Conservation (phyloP, 371 early-diverging fungal genomes). For the Mortierella sp. region DNA sequence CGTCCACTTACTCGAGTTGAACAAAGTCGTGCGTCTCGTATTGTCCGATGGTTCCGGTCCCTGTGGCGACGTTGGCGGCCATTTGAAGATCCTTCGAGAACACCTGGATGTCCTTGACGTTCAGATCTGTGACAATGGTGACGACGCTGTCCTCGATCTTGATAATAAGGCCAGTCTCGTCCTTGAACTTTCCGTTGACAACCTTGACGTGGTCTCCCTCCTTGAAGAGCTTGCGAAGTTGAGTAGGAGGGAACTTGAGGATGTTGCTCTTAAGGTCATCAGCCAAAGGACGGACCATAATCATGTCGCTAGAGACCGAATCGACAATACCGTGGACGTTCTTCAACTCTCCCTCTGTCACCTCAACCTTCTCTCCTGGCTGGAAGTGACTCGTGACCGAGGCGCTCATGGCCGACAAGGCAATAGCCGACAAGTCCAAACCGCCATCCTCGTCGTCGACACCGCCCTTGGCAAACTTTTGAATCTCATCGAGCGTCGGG, state of each 20-base stretch:
- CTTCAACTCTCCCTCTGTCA: constrained; percentile 91
- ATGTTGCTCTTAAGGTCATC: constrained; percentile 66
- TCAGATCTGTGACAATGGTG: constrained; percentile 86
- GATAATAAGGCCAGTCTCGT: constrained; percentile 92
- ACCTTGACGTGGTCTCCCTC: constrained; percentile 96
- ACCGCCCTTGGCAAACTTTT: constrained; percentile 79
- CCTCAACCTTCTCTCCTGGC: constrained; percentile 92
- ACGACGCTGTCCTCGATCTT: constrained; percentile 82
- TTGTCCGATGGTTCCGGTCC: constrained; percentile 59
- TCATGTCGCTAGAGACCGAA: constrained; percentile 73
- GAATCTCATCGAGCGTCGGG: constrained; percentile 95
- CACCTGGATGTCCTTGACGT: constrained; percentile 82
- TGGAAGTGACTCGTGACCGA: constrained; percentile 70
- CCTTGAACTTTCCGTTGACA: constrained; percentile 89
- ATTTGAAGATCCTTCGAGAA: constrained; percentile 91
- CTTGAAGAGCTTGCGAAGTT: constrained; percentile 88
- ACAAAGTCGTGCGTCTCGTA: constrained; percentile 92
- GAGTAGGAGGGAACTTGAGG: constrained; percentile 61
- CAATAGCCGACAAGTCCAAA: constrained; percentile 62
- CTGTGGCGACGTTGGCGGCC: constrained; percentile 69
- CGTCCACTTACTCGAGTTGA: constrained; percentile 75
- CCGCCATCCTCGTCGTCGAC: constrained; percentile 71
- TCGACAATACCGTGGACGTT: constrained; percentile 86
- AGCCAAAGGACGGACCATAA: constrained; percentile 70
- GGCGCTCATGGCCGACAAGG: constrained; percentile 58